Conservation (phyloP, 2,329 filamentous ascomycete species). For the Colletotrichum lindemuthianum region DNA sequence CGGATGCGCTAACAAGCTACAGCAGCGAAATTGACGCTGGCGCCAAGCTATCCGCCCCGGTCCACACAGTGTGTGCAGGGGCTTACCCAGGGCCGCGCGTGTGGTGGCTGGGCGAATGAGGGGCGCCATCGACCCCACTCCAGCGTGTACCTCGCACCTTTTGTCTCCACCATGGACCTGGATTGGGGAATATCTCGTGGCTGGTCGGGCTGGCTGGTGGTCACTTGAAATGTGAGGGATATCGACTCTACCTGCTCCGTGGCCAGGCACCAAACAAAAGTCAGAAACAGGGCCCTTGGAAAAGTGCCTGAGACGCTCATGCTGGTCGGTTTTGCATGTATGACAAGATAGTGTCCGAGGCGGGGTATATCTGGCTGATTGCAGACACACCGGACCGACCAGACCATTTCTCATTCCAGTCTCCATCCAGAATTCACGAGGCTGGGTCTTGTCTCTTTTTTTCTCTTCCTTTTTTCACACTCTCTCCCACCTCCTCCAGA, state of each 20-base stretch:
- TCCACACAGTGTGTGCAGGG: slow-evolving; percentile 32
- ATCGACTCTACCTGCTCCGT: neutral
- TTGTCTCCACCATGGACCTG: slow-evolving; percentile 10
- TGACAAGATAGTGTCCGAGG: no score
- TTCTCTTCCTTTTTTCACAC: neutral
- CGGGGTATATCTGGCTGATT: neutral
- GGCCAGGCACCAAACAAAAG: slow-evolving; percentile 16
- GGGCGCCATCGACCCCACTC: neutral
- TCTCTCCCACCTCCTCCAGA: neutral
- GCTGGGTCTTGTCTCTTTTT: neutral
- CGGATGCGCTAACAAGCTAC: slow-evolving; percentile 4
- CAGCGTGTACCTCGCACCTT: no score
- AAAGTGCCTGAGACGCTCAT: slow-evolving; percentile 10
- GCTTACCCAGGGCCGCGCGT: slow-evolving; percentile 32
- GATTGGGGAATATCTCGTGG: slow-evolving; percentile 33
- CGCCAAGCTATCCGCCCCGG: neutral
- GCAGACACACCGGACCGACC: neutral
- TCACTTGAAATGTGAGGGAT: neutral
- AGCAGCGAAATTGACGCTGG: slow-evolving; percentile 2
- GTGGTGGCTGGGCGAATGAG: slow-evolving; percentile 36
- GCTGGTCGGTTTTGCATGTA: no score
- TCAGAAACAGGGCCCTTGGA: slow-evolving; percentile 5
- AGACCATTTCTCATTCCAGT: neutral
- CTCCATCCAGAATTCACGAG: neutral
- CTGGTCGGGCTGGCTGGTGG: slow-evolving; percentile 28